Evolutionary conservation across 495 filamentous ascomycete species (phyloP).

Genomic region (Aspergillus olivimuriae): DNA sequence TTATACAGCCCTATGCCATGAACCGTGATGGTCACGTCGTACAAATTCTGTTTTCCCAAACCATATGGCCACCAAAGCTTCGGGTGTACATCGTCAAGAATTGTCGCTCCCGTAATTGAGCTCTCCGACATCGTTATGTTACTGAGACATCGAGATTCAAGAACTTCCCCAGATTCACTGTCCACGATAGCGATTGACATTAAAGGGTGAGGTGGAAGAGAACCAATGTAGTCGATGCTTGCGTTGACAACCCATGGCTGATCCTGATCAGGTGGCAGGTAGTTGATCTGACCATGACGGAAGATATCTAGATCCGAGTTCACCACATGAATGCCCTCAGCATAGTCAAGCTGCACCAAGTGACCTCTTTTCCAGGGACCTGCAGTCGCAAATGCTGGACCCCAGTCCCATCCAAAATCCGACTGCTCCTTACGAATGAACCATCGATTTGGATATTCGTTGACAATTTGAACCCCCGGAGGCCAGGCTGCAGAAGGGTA

Average conservation of each 20-base stretch:
- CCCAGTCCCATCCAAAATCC: conserved; percentile 71
- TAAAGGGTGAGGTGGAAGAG: conserved; percentile 37
- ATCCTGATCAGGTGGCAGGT: conserved; percentile 52
- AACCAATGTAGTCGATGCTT: conserved; percentile 57
- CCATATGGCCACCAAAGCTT: conserved; percentile 61
- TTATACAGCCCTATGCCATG: no score
- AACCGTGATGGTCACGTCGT: conserved; percentile 49
- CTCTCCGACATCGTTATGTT: conserved; percentile 39
- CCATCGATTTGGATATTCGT: conserved; percentile 49
- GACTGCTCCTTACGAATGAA: conserved; percentile 65
- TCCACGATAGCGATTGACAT: conserved; percentile 53
- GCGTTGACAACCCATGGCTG: conserved; percentile 65
- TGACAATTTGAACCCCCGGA: conserved; percentile 30
- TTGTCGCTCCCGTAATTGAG: conserved; percentile 45
- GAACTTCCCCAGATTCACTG: conserved; percentile 31
- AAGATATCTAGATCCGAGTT: conserved; percentile 59
- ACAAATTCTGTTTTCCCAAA: conserved; percentile 54
- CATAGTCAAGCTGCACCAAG: conserved; percentile 45
- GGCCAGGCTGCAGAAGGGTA: conserved; percentile 49
- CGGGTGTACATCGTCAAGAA: conserved; percentile 38
- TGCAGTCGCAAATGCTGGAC: conserved; percentile 58
- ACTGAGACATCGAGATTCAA: conserved; percentile 36
- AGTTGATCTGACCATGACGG: conserved; percentile 53
- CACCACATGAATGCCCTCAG: conserved; percentile 42
- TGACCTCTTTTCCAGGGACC: conserved; percentile 62